Evolutionary conservation across 2,329 filamentous ascomycete species (phyloP), one percentile per base, ranked within the genome.

Genomic region (Ceratocystis cubensis): DNA sequence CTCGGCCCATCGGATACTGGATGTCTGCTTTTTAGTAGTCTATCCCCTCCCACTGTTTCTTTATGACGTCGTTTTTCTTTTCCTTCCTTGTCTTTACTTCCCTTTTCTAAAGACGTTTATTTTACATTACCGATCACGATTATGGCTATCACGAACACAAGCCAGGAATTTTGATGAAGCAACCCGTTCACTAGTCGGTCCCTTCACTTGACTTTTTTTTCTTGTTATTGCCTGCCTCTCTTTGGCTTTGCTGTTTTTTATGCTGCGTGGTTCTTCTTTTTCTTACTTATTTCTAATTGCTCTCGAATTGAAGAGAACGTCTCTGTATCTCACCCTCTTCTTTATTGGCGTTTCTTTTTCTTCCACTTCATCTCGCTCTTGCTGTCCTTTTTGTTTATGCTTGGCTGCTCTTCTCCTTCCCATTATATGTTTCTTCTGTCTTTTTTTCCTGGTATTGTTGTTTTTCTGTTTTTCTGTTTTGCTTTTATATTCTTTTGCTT

Each of bases 171-270:
- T 30, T 28, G 13, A 57, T 59, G 30, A 59, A 59, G 56, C 25
- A 28, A 33, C 2, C 20, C 25, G 56, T 15, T 13, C 28, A 59
- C 17, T 8, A 59, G 56, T 17, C 17, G 37, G 56, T 5, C 13
- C n/a, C 28, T 53, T 67, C n/a, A 20, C 64, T 50, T 65, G 7
- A 13, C 20, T 41, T 53, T 20, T 63, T n/a, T 63, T 66, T 66
- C 56, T 48, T 50, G 37, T 67, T 68, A 63, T 61, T 62, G 65
- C 70, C 67, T 62, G 65, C 70, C 67, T 68, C 66, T 67, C 68
- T 70, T 69, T 63, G 63, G 64, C n/a, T 69, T 69, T 10, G 45
- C 48, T 53, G 50, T 64, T 62, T 57, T 37, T 61, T n/a, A 28
- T 59, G 28, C 13, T 65, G 41, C 22, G 37, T 65, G 33, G 64